Percentiles rank a stretch among this genome's conserved stretches.
These are phyloP conservation scores for Lophiotrema nucula DNA, from an alignment of 495 filamentous ascomycete genomes.

Conservation along the genomic window DNA sequence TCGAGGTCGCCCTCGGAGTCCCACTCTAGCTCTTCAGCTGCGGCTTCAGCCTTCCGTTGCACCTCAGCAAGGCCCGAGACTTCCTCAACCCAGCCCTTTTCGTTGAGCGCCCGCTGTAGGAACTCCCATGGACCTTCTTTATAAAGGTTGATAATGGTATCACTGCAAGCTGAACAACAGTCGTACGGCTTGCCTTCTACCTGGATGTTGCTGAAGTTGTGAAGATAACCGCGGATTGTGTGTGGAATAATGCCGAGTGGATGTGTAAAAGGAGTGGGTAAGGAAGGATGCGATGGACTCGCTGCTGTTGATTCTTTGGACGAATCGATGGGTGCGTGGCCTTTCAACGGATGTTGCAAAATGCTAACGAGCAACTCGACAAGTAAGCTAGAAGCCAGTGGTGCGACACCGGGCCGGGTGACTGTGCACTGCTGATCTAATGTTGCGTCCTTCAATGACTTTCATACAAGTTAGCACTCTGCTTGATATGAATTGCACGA, in stretches of 20 bases:
- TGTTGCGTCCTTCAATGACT: slow-evolving; percentile 90
- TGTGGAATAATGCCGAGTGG: slow-evolving; percentile 88
- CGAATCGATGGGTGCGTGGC: slow-evolving; percentile 54
- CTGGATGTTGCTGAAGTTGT: slow-evolving; percentile 76
- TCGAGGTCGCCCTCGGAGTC: slow-evolving; percentile 58
- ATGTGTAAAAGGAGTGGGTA: slow-evolving; percentile 49
- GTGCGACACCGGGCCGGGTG: slow-evolving; percentile 86
- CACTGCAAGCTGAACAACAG: slow-evolving; percentile 89
- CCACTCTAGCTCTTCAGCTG: slow-evolving; percentile 59
- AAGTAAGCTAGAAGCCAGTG: slow-evolving; percentile 87
- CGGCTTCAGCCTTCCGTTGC: slow-evolving; percentile 74
- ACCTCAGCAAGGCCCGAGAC: slow-evolving; percentile 90
- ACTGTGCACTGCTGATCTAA: slow-evolving; percentile 98
- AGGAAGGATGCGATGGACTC: slow-evolving; percentile 24
- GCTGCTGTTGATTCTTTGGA: slow-evolving; percentile 12
- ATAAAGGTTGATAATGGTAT: slow-evolving; percentile 70
- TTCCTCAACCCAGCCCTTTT: slow-evolving; percentile 84
- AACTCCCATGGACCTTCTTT: slow-evolving; percentile 78
- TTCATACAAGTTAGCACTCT: slow-evolving; percentile 34
- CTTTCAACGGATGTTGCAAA: slow-evolving; percentile 74
- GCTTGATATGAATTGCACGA: not conserved
- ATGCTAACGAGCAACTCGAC: slow-evolving; percentile 87
- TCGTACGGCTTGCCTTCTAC: slow-evolving; percentile 81
- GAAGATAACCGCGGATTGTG: slow-evolving; percentile 89
- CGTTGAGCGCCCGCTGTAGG: slow-evolving; percentile 78